phyloP scores from a whole-genome alignment of 768 basidiomycete species.

The Panellus pusillus region DNA sequence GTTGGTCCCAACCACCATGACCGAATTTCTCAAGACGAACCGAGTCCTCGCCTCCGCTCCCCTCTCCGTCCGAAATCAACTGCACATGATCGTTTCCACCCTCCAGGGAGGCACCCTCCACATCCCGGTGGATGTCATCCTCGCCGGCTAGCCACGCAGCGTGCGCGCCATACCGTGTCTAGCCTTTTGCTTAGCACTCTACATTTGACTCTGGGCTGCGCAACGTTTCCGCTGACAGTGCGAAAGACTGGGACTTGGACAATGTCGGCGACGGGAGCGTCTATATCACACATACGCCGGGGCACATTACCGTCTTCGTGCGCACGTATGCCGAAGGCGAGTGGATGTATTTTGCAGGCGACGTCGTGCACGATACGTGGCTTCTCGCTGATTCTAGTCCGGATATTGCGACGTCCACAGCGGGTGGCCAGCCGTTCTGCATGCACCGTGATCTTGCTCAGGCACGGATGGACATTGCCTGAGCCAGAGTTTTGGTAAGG shows the following conservation, averaged over 20 bases:
- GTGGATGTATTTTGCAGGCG: slow-evolving; percentile 55
- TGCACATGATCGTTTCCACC: no score
- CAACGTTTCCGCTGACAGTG: no score
- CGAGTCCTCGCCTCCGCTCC: no score
- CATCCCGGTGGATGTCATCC: no score
- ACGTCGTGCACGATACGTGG: slow-evolving; percentile 55
- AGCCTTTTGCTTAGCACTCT: no score
- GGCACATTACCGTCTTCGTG: slow-evolving; percentile 52
- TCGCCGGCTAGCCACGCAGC: no score
- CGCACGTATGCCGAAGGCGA: slow-evolving; percentile 51
- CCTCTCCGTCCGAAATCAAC: no score
- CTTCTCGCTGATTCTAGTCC: slow-evolving; percentile 45
- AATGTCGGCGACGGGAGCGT: slow-evolving; percentile 56
- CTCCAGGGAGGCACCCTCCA: no score
- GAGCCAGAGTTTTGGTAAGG: slow-evolving; percentile 37
- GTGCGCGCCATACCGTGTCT: no score
- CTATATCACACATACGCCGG: slow-evolving; percentile 50
- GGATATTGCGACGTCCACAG: slow-evolving; percentile 34
- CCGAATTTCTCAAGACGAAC: no score
- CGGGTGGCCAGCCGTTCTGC: slow-evolving; percentile 31
- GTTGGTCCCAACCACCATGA: no score
- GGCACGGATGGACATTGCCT: slow-evolving; percentile 41
- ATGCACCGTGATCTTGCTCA: slow-evolving; percentile 41
- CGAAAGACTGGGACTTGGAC: slow-evolving; percentile 36
- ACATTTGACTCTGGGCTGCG: no score